phyloP scores from a whole-genome alignment of 345 rosid genomes.

The Salix suchowensis region DNA sequence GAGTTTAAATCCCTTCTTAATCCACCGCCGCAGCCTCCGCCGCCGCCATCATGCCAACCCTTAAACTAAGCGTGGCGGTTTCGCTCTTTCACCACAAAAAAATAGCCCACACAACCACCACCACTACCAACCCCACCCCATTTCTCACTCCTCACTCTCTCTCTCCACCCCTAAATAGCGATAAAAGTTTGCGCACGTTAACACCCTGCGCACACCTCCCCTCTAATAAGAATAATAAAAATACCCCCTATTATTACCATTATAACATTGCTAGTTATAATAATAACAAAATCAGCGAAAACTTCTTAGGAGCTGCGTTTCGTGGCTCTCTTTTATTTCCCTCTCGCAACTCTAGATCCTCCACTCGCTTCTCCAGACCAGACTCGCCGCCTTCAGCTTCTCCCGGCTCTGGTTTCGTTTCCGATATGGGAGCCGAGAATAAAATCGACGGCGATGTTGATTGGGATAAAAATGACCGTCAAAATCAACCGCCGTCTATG shows the following conservation, averaged over 20 bases:
- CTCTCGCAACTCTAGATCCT: neutral
- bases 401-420: slow-evolving; percentile 14
- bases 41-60: neutral
- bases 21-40: neutral
- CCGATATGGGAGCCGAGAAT: slow-evolving; percentile 55
- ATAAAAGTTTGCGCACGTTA: slow-evolving; percentile 18
- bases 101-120: neutral
- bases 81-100: neutral
- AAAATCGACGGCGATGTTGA: slow-evolving; percentile 30
- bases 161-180: neutral
- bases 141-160: neutral
- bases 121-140: neutral
- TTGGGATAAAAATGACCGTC: slow-evolving; percentile 17
- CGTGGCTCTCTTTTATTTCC: neutral
- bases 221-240: neutral
- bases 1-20: neutral
- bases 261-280: neutral
- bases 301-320: slow-evolving; percentile 12
- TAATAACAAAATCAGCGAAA: neutral
- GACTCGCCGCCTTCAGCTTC: slow-evolving; percentile 11
- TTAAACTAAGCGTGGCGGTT: slow-evolving; percentile 4
- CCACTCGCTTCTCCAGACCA: slow-evolving; percentile 10
- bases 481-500: slow-evolving; percentile 15
- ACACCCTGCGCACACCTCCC: slow-evolving; percentile 3
- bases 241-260: neutral